Evolutionary conservation across 148 eudicot species (phyloP), one percentile per base, ranked within the genome.

Genomic region (Selenicereus undatus): DNA sequence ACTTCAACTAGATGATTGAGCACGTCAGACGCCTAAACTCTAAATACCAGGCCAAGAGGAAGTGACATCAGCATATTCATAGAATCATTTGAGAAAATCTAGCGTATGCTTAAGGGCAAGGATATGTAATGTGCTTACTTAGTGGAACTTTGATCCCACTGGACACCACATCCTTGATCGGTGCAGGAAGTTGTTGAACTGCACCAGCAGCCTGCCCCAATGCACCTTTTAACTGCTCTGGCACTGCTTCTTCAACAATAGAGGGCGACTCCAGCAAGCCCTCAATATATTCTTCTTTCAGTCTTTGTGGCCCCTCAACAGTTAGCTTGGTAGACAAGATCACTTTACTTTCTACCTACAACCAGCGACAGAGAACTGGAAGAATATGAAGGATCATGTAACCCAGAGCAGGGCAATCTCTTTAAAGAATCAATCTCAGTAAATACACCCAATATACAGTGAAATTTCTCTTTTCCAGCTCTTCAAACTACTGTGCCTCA

Each of bases 211-310:
- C 98, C 85, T 90, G 97, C 43, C 87, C 92, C 76, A 90, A 78
- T 84, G 89, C 89, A 78, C 93, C 88, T 80, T 79, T 86, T 62
- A 95, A 87, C 76, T 95, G 97, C 76, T 89, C 87, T 39, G 98
- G 97, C 30, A 95, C 86, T 39, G 93, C 81, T 81, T 86, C 92
- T 81, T 91, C 97, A 80, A 88, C 83, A 64, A 93, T 82, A 73
- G 74, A 85, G 29, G 97, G 98, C 36, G 91, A 83, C 83, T 91
- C 94, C 50, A 95, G 68, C 78, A 88, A 83, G 70, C 90, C 92
- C 86, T 95, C 97, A 58, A 80, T 50, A 52, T 87, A 90, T 84
- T 93, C 98, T 87, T 95, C 98, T 89, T 91, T 95, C 93, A 95
- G 87, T 83, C 98, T 87, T 73, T 93, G 94, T 48, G 97, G 97